phyloP scores from a whole-genome alignment of 2,329 filamentous ascomycete species.

The Colletotrichum liriopes region DNA sequence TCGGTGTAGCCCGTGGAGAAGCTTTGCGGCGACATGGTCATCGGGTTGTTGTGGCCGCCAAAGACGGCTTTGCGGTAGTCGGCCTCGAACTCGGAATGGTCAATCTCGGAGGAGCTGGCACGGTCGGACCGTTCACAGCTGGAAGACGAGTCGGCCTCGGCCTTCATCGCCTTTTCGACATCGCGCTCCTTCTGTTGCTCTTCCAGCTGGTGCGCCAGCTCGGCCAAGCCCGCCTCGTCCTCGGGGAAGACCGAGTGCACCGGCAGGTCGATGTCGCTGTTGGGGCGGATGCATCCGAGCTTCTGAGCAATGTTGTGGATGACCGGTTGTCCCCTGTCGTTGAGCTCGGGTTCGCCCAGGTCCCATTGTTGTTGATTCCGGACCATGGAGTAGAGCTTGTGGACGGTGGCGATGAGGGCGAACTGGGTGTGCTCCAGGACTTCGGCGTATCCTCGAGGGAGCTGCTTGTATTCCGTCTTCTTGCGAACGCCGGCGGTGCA shows the following conservation, averaged over 20 bases:
- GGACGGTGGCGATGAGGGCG: conserved; percentile 74
- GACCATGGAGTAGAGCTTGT: conserved; percentile 77
- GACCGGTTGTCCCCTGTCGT: conserved; percentile 74
- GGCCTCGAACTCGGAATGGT: conserved; percentile 70
- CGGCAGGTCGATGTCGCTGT: conserved; percentile 73
- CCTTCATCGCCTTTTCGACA: conserved; percentile 50
- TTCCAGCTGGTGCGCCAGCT: conserved; percentile 70
- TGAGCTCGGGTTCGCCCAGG: conserved; percentile 74
- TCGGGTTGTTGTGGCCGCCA: conserved; percentile 53
- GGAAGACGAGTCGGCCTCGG: conserved; percentile 54
- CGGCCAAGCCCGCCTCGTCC: conserved; percentile 71
- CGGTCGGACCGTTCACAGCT: conserved; percentile 60
- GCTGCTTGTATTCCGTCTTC: conserved; percentile 79
- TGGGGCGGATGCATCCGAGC: conserved; percentile 75
- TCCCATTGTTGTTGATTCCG: conserved; percentile 72
- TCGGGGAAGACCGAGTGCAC: conserved; percentile 74
- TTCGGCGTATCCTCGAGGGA: conserved; percentile 76
- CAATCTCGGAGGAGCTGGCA: conserved; percentile 69
- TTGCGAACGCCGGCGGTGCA: conserved; percentile 76
- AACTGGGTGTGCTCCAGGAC: conserved; percentile 77
- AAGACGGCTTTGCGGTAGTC: conserved; percentile 68
- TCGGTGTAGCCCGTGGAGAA: conserved; percentile 60
- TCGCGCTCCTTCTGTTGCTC: conserved; percentile 61
- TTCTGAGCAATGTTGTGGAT: conserved; percentile 77
- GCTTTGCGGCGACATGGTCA: conserved; percentile 70